Percentiles rank a stretch among this genome's conserved stretches.
Evolutionary conservation across 2,329 filamentous ascomycete species (phyloP).

Genomic region (Helotiales sp.): DNA sequence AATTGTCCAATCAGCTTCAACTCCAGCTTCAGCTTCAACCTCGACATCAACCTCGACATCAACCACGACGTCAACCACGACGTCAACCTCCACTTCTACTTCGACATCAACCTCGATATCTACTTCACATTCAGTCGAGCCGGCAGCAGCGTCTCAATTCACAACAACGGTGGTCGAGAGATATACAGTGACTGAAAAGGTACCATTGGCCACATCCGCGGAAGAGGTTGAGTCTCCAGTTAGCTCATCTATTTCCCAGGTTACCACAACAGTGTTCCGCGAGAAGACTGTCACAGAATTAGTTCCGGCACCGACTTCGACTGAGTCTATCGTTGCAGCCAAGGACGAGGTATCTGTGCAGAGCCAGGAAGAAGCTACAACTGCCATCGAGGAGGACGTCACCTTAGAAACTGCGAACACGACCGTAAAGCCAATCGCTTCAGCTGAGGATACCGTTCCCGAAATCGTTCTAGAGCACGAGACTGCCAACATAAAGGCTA

Average conservation of each 20-base stretch:
- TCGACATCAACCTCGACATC: background rate
- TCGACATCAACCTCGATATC: background rate
- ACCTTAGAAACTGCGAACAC: background rate
- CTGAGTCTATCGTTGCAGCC: background rate
- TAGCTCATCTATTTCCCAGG: background rate
- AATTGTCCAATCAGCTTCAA: background rate
- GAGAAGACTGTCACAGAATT: background rate
- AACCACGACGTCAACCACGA: background rate
- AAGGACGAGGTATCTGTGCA: background rate
- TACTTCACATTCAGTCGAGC: background rate
- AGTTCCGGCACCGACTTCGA: background rate
- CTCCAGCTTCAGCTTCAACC: background rate
- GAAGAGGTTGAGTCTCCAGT: background rate
- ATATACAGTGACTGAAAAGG: background rate
- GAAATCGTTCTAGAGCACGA: background rate
- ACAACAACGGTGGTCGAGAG: conserved; percentile 1
- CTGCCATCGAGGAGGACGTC: background rate
- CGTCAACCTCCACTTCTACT: background rate
- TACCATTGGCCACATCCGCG: background rate
- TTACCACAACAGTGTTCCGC: conserved; percentile 3
- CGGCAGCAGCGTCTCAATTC: background rate
- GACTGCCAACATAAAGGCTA: background rate
- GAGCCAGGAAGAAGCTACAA: background rate
- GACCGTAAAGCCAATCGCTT: background rate
- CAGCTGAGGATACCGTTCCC: background rate